Base-by-base conservation (phyloP, 306 rosid genomes). In the Delonix regia region DNA sequence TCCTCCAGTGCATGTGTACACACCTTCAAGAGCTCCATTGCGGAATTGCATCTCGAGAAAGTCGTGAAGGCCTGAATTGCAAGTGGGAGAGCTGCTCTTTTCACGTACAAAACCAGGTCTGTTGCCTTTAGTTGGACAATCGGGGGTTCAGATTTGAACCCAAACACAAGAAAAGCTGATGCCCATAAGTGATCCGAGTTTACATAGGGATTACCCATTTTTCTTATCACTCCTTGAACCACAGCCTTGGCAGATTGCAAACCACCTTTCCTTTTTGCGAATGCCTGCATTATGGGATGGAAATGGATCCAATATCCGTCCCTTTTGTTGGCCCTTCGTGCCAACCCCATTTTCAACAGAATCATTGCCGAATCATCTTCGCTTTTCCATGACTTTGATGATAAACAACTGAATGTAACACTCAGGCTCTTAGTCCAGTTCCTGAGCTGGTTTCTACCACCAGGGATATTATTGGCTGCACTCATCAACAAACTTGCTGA, bases 1-100 rank as follows among this genome's bases (percentile, higher is more conserved):
- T 92, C 98, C 77, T 94, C 97, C 0, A 94, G 89, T 49, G 90
- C 92, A 71, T 92, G 89, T 38, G 97, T 90, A 83, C 97, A 92
- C 38, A 94, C 97, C 83, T 89, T 92, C 2, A 94, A 48, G 24
- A 94, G 94, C 59, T 94, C 97, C 65, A 90, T 68, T 45, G 97
- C 89, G 0, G 98, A 89, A 82, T 83, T 90, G 87, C 97, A 94
- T 70, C 96, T 85, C 14, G 98, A 94, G 84, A 92, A 94, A 0
- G 80, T 73, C 3, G 90, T 81, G 90, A 94, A 94, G 49, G 96
- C 92, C 47, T 88, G 91, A 38, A 92, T 78, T 24, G 98, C 97
- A n/a, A 94, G 88, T 0, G 97, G 97, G 30, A 92, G 93, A 57
- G 96, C 97, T 5, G 92, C 85, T 84, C 84, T 92, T 65, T 76